phyloP scores from a whole-genome alignment of 2,329 filamentous ascomycete genomes.

The Teratosphaeria viscida region DNA sequence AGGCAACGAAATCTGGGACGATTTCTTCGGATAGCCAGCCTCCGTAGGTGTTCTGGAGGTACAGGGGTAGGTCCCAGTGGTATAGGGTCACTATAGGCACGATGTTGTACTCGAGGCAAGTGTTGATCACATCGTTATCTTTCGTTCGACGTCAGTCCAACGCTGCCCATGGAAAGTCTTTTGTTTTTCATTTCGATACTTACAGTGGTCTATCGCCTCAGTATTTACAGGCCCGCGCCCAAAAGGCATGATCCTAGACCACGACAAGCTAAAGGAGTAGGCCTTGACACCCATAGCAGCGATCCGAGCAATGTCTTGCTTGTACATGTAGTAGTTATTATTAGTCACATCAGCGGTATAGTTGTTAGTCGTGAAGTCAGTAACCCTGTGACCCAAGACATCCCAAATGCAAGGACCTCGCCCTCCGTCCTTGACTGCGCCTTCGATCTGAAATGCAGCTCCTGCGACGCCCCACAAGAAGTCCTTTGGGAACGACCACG shows the following conservation, averaged over 20 bases:
- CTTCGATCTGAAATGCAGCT: constrained; percentile 25
- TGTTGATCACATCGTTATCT: constrained; percentile 33
- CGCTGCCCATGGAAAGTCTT: background rate
- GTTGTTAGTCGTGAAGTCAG: constrained; percentile 6
- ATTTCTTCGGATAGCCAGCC: constrained; percentile 49
- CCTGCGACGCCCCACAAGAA: constrained; percentile 26
- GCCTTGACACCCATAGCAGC: constrained; percentile 26
- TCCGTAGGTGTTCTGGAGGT: constrained; percentile 68
- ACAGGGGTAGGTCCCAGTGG: constrained; percentile 81
- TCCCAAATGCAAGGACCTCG: constrained; percentile 20
- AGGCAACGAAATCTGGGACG: constrained; percentile 30
- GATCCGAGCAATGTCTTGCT: constrained; percentile 27
- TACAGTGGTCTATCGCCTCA: constrained; percentile 36
- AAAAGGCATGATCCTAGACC: constrained; percentile 41
- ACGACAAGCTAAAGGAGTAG: constrained; percentile 36
- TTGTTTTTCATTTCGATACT: background rate
- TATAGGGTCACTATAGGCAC: constrained; percentile 72
- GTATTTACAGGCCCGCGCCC: constrained; percentile 37
- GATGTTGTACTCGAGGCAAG: constrained; percentile 41
- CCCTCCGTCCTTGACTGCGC: constrained; percentile 21
- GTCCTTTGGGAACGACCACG: constrained; percentile 21
- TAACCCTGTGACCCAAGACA: constrained; percentile 20
- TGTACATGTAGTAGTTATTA: constrained; percentile 42
- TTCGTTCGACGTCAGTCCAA: background rate
- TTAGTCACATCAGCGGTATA: constrained; percentile 28